These are phyloP conservation scores for Peronospora belbahrii DNA, from an alignment of 352 stramenopile genomes.

Conservation along the genomic window DNA sequence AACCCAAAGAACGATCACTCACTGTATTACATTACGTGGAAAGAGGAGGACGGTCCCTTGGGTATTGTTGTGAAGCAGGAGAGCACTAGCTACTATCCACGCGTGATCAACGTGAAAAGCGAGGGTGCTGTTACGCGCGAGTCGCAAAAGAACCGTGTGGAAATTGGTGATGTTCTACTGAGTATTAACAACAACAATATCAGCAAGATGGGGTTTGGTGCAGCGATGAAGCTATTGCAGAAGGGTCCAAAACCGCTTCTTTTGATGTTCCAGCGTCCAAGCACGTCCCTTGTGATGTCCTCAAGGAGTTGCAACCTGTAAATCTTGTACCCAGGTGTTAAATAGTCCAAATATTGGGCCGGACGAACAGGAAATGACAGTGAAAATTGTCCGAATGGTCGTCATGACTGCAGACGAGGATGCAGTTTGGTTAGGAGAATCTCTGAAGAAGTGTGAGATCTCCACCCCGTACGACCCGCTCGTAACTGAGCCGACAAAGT, in stretches of 20 bases:
- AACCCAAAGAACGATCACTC: slow-evolving; percentile 81
- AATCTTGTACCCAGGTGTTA: slow-evolving; percentile 10
- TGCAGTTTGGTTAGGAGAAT: slow-evolving; percentile 14
- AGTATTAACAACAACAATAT: slow-evolving; percentile 90
- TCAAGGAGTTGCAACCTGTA: slow-evolving; percentile 33
- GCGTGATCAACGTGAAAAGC: slow-evolving; percentile 85
- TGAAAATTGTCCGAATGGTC: too few species aligned
- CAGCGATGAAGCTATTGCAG: slow-evolving; percentile 80
- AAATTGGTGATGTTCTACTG: slow-evolving; percentile 72
- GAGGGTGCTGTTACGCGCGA: slow-evolving; percentile 73
- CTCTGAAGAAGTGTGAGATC: slow-evolving; percentile 1
- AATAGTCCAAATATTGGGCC: slow-evolving; percentile 22
- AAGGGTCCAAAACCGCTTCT: slow-evolving; percentile 80
- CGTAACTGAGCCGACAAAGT: slow-evolving; percentile 1
- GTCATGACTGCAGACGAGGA: slow-evolving; percentile 19
- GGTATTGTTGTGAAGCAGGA: slow-evolving; percentile 85
- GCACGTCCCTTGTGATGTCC: slow-evolving; percentile 28
- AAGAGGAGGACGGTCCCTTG: slow-evolving; percentile 77
- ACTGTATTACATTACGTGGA: slow-evolving; percentile 87
- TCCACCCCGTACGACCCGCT: slow-evolving; percentile 14
- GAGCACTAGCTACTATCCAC: slow-evolving; percentile 79
- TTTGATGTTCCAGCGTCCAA: slow-evolving; percentile 80
- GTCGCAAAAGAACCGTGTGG: slow-evolving; percentile 78
- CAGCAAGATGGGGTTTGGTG: slow-evolving; percentile 83
- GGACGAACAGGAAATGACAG: slow-evolving; percentile 5